Percentiles rank a stretch among this genome's conserved stretches.
Conservation (phyloP, 768 basidiomycete species). For the Hericium rajendrae region DNA sequence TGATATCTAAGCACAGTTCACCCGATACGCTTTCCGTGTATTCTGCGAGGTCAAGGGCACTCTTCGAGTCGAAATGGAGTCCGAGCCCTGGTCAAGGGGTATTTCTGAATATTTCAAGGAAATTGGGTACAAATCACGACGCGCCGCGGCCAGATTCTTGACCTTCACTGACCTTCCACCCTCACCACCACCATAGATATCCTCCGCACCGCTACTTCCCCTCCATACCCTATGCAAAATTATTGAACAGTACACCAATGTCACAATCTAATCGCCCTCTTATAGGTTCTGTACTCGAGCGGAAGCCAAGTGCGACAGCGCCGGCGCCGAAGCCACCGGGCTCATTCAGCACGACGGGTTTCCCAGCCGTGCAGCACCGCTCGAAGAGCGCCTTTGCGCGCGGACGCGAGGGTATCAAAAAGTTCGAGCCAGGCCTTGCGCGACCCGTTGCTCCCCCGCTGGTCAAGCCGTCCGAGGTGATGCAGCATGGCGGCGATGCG, state of each 20-base stretch:
- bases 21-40: too few species aligned
- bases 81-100: too few species aligned
- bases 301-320: slow-evolving; percentile 21
- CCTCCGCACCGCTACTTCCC: background rate
- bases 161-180: too few species aligned
- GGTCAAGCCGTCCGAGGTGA: slow-evolving; percentile 9
- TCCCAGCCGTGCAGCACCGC: slow-evolving; percentile 31
- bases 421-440: slow-evolving; percentile 10
- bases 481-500: background rate
- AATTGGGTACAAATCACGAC: too few species aligned
- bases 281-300: slow-evolving; percentile 40
- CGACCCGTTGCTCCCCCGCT: slow-evolving; percentile 13
- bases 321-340: slow-evolving; percentile 17
- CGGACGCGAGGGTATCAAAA: slow-evolving; percentile 18
- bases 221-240: background rate
- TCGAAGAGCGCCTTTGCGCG: slow-evolving; percentile 31
- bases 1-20: too few species aligned
- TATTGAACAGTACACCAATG: slow-evolving; percentile 3
- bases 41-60: too few species aligned
- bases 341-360: slow-evolving; percentile 22
- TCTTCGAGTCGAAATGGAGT: too few species aligned
- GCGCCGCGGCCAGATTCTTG: too few species aligned
- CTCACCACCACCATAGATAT: too few species aligned
- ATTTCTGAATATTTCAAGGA: too few species aligned
- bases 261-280: slow-evolving; percentile 16